Percentiles rank a stretch among this genome's conserved stretches.
These are phyloP conservation scores for Xerocomellus dryophilus DNA, from an alignment of 768 basidiomycete genomes.

Conservation along the genomic window DNA sequence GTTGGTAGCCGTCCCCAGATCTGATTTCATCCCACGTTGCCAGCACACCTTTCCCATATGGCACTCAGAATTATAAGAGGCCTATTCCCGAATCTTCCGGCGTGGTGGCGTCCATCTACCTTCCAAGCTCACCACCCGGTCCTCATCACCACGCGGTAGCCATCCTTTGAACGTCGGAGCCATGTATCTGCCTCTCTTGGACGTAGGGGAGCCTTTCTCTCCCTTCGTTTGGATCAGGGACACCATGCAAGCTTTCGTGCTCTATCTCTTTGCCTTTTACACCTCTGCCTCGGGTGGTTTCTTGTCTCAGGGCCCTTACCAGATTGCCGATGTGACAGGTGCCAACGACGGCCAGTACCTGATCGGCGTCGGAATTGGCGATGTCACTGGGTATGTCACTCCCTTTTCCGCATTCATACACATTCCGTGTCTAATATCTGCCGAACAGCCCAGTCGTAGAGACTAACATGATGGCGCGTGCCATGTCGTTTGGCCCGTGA, in stretches of 20 bases:
- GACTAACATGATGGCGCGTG: slow-evolving; percentile 75
- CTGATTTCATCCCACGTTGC: no score
- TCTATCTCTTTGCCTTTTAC: slow-evolving; percentile 46
- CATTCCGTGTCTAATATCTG: not conserved
- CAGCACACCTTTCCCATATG: no score
- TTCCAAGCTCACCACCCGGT: no score
- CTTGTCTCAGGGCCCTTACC: slow-evolving; percentile 9
- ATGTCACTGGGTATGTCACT: slow-evolving; percentile 64
- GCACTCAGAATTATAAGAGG: no score
- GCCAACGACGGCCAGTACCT: slow-evolving; percentile 20
- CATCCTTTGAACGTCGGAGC: not conserved
- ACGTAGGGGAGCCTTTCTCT: slow-evolving; percentile 16
- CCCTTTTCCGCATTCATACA: not conserved
- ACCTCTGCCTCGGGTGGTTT: slow-evolving; percentile 32
- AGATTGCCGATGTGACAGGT: not conserved
- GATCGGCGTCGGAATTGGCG: slow-evolving; percentile 45
- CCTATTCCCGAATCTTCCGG: no score
- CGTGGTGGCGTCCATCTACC: no score
- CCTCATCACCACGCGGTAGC: no score
- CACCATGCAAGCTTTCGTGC: slow-evolving; percentile 38
- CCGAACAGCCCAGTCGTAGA: slow-evolving; percentile 64
- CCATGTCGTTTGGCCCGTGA: not conserved
- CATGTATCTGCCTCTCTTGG: slow-evolving; percentile 24
- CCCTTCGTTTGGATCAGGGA: slow-evolving; percentile 31
- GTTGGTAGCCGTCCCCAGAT: no score